Evolutionary conservation across 202 grass and related monocot genomes (phyloP), one percentile per base, ranked within the genome.

Genomic region (Schoenoplectus tabernaemontani): DNA sequence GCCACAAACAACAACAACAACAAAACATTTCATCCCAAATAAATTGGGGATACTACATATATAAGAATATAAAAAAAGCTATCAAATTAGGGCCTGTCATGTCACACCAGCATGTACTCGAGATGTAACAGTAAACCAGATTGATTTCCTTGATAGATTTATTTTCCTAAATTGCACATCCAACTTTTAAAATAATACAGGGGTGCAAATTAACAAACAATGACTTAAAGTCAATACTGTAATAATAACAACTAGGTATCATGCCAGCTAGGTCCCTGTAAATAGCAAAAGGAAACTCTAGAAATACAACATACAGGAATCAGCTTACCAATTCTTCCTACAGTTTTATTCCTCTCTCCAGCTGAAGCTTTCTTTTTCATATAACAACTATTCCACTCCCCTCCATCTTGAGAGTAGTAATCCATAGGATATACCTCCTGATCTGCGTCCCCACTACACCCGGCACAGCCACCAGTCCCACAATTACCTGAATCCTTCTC

Each of bases 331-430:
- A 85, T 65, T 42, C 64, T 84, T 67, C 78, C 59, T 13, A 68
- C 57, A 0, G 83, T 48, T 57, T 81, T 92, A 54, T 75, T 75
- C 59, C 80, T 90, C 34, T 87, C 87, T 12, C 85, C 81, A 78
- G 67, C 56, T 38, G 81, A 80, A 43, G 82, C 61, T 26, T 83
- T 58, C 85, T 88, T 93, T 84, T 92, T 98, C 84, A 94, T 88
- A 61, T 98, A 98, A 81, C 87, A 90, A 78, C 91, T 86, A 74
- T 98, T 95, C 95, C 95, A 98, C 32, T 98, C 91, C 37, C 95
- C 91, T 61, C 95, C 95, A 32, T 98, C 95, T 74, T 95, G 91
- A 0, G 95, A 84, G 76, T 98, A 98, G 62, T 95, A 98, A 87
- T 98, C 95, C 95, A 98, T 98, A 0, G 95, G 91, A 54, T 98